Conservation (phyloP, 2,329 filamentous ascomycete genomes). For the Microdochium bolleyi region DNA sequence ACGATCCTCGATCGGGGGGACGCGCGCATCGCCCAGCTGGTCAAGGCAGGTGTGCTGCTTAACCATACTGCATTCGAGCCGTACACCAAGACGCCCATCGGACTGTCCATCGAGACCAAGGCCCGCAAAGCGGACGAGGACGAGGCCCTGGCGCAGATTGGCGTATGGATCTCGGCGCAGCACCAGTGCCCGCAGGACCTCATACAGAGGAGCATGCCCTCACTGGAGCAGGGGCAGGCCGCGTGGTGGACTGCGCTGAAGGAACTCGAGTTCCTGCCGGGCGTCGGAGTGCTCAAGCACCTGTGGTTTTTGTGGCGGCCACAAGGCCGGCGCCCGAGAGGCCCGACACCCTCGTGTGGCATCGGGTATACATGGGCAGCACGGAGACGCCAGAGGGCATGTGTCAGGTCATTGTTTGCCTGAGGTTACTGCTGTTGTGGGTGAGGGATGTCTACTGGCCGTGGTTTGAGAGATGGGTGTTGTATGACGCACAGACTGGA, state of each 20-base stretch:
- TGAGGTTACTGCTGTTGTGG: neutral
- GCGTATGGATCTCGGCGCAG: neutral
- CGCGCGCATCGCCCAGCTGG: neutral
- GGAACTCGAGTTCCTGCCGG: neutral
- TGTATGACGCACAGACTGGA: neutral
- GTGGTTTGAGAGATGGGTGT: neutral
- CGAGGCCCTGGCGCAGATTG: neutral
- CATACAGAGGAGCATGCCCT: neutral
- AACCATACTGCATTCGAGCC: neutral
- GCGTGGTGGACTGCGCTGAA: neutral
- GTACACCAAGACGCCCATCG: neutral
- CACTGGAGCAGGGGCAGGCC: neutral
- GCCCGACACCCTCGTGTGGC: neutral
- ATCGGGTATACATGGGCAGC: neutral
- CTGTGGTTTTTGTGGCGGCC: neutral
- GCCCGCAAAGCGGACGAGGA: neutral
- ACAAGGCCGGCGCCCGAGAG: neutral
- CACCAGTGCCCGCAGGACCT: neutral
- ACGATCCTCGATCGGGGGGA: neutral
- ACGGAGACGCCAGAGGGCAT: neutral
- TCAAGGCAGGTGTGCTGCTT: neutral
- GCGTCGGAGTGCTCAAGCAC: neutral
- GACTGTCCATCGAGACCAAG: neutral
- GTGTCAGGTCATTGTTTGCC: neutral
- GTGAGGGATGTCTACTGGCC: neutral